Evolutionary conservation across 148 eudicot species (phyloP), one percentile per base, ranked within the genome.

Genomic region (Rhododendron mucronatum): DNA sequence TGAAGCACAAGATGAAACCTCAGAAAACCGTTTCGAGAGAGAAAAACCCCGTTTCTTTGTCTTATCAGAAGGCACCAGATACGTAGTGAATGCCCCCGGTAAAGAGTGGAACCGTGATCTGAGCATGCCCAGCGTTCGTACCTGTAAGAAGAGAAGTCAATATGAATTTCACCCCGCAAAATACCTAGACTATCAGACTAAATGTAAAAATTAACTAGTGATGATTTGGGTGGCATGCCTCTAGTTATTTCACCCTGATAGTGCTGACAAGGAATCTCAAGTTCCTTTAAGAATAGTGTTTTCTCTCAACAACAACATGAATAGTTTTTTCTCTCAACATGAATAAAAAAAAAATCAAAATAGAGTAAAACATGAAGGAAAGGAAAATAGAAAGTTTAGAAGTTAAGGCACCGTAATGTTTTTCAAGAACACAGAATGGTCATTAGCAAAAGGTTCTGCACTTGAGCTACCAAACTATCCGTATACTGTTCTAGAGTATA

Each of bases 21-120:
- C 95, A 69, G 93, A 84, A 87, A 93, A 95, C 57, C 90, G 85
- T 87, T 93, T 94, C 69, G 96, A 88, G 51, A 95, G 89, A 51
- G 95, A 88, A 90, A 93, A 92, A 45, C 94, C 93, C 82, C 85
- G 89, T 85, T 91, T 37, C 55, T 87, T 89, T 20, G 84, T 78
- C 83, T 88, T 93, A 21, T 91, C 91, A 48, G 41, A 85, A 71
- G 95, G 95, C 87, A 91, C 85, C 84, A 93, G 86, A 82, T 92
- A 75, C 21, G 33, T 89, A 85, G 89, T 91, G 67, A 92, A 92
- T 39, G 95, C 95, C 85, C 90, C 91, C 0, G 95, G 95, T 69
- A 93, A 39, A 82, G 94, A 89, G 84, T 88, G 83, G 86, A 93
- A 93, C 26, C 95, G 92, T 37, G 93, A 89, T 88, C 93, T 91